Evolutionary conservation across 1,139 yeast species (phyloP), one percentile per base, ranked within the genome.

Genomic region (Geotrichum carabidarum): DNA sequence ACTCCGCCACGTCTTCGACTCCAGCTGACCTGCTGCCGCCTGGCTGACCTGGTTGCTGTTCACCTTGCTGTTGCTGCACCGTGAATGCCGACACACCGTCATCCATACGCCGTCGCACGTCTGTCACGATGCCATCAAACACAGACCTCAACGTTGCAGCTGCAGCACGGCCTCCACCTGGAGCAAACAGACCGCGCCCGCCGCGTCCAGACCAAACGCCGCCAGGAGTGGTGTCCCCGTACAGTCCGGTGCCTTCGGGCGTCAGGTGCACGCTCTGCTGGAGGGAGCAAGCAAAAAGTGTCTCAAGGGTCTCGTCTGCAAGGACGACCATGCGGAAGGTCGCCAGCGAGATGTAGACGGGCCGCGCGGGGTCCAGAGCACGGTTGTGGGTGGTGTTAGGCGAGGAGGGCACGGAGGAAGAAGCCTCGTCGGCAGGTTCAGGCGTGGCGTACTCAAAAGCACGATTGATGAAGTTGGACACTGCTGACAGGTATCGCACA

Each of bases 311-410:
- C 65, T 90, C 98, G 68, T 91, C 96, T 0, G 98, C 97, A 14
- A 93, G 75, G 3, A 93, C 75, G 1, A 93, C 95, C 99, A 93
- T 93, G 61, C 99, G 77, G 73, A 93, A 93, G 0, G 96, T 90
- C 0, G 98, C 91, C 32, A 91, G 74, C 54, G 87, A 87, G 56
- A 93, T 78, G 55, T 75, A 81, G 17, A 86, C 82, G 0, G 95
- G 95, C 11, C 83, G 78, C 42, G 79, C 77, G 1, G 96, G 96
- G 66, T 90, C 86, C 46, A 89, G 73, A 0, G 96, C 96, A 1
- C 82, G 87, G 65, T 89, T 89, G 53, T 88, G 81, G 61, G 68
- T 80, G 70, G 70, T 73, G 27, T 35, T 53, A 38, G 47, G 22
- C 17, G 14, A 49, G 51, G 37, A 44, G 53, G 17, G n/a, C 70